Base-by-base conservation (phyloP, 768 basidiomycete genomes). In the Candolleomyces eurysporus region DNA sequence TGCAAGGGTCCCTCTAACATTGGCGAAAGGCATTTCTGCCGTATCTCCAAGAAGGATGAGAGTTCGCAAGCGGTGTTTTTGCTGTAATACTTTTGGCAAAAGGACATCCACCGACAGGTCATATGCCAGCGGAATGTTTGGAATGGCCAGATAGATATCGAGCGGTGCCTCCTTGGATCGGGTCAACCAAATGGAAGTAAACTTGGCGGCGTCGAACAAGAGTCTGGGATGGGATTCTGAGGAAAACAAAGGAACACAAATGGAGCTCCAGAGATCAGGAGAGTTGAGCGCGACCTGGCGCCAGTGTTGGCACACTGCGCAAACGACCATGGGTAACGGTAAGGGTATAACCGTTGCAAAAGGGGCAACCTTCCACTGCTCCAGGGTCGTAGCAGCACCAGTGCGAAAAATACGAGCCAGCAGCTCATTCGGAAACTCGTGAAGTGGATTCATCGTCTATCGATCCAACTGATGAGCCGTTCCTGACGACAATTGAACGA, bases 231-330 rank as follows among this genome's bases (percentile, higher is more conserved):
- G n/a, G 4, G 36, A 32, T 55, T 40, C 52, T 52, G 59, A 45
- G n/a, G 40, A n/a, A 13, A 50, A 52, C 9, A 61, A 40, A 14
- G 60, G 60, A 4, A 57, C 32, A 21, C 31, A 49, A 19, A 81
- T 72, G 21, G 69, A 71, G 50, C 61, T 74, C 81, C 82, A 83
- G 6, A 83, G 69, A 5, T 65, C 55, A 2, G 78, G 74, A 5
- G 72, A 75, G 14, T 66, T 64, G 26, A 78, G 57, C 0, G 77
- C 78, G 16, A 75, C 64, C 3, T 65, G 66, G 50, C 81, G 73
- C 79, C 80, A 82, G 52, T 67, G 69, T 17, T 59, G 59, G n/a
- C 75, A 81, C 45, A 82, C 78, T 59, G 81, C 79, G 43, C 76
- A 76, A 16, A 79, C 60, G 13, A 67, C 21, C n/a, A 82, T 74